Base-by-base conservation (phyloP, 441 rosid species). In the Aleurites moluccanus region DNA sequence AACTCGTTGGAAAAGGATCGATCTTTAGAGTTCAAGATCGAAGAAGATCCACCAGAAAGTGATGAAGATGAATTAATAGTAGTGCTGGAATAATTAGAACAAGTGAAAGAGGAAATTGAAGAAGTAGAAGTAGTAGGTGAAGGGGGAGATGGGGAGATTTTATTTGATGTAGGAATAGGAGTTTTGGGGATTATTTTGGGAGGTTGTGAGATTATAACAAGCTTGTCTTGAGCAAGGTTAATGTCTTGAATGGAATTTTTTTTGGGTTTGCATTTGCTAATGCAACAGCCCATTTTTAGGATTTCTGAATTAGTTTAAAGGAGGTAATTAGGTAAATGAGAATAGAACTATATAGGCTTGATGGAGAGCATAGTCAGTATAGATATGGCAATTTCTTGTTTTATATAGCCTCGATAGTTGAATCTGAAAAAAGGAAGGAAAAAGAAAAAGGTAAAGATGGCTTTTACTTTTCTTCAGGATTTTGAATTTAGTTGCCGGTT, bases 1-100 rank as follows among this genome's bases (percentile, higher is more conserved):
- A 90, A 91, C 77, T 92, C 97, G 30, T 90, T 91, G 49, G 97
- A 90, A 79, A 94, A 94, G 18, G 94, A 87, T 28, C 95, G 75
- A 10, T 88, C 96, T 67, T 87, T 94, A 0, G 88, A 81, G 77
- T 70, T 85, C 42, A 82, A 78, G 74, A 80, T 53, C 3, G 92
- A 85, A 0, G 96, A 69, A 0, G 96, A 73, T 16, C 65, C 79
- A 25, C 74, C 73, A 0, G 90, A 85, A 18, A 80, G 67, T 2
- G 89, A 90, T 14, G 91, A 85, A 70, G 82, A 80, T 23, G 90
- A 85, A 69, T 81, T 76, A 59, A 72, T 70, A 53, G 86, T 61
- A 5, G 79, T 68, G 38, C 74, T 73, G 75, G 50, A 80, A 72
- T 71, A 72, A 2, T 77, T 70, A 69, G 80, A 55, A 81, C 82